Evolutionary conservation across 1,284 basidiomycete genomes (phyloP).

Genomic region (Lentinus polychrous): DNA sequence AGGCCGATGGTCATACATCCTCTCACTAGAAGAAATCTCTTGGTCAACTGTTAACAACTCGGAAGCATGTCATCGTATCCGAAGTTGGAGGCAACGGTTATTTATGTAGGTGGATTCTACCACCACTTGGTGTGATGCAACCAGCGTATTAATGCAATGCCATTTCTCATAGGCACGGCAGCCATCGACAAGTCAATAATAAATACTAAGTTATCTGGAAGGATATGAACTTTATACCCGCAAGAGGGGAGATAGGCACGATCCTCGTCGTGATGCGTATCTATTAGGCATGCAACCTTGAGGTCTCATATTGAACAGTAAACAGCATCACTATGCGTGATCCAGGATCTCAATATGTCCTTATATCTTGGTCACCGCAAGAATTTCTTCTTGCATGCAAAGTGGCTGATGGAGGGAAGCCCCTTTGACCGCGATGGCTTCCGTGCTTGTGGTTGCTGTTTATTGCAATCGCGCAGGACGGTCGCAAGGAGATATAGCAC

Average conservation of each 20-base stretch:
- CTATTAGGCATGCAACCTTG: conserved; percentile 16
- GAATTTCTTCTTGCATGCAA: conserved; percentile 24
- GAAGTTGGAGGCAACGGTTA: conserved; percentile 12
- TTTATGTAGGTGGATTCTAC: conserved; percentile 7
- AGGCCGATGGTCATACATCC: conserved; percentile 7
- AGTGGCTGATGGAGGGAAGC: conserved; percentile 23
- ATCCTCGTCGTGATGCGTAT: conserved; percentile 19
- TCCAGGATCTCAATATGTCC: conserved; percentile 17
- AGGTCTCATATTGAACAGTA: too few relatives aligned
- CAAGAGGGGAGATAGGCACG: conserved; percentile 18
- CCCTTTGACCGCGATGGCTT: conserved; percentile 14
- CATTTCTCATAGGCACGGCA: conserved; percentile 6
- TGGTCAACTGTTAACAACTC: conserved; percentile 18
- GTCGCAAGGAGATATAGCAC: conserved; percentile 18
- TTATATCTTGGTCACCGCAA: conserved; percentile 21
- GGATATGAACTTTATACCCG: conserved; percentile 22
- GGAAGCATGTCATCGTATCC: conserved; percentile 14
- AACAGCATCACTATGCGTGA: too few relatives aligned
- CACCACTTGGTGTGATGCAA: background rate
- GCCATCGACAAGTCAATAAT: conserved; percentile 12
- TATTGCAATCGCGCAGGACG: conserved; percentile 16
- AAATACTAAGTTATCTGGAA: conserved; percentile 16
- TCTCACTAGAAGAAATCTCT: conserved; percentile 17
- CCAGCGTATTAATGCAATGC: too few relatives aligned
- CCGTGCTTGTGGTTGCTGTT: conserved; percentile 18